phyloP scores from a whole-genome alignment of 1,284 basidiomycete species.

The Heterobasidion annosum region DNA sequence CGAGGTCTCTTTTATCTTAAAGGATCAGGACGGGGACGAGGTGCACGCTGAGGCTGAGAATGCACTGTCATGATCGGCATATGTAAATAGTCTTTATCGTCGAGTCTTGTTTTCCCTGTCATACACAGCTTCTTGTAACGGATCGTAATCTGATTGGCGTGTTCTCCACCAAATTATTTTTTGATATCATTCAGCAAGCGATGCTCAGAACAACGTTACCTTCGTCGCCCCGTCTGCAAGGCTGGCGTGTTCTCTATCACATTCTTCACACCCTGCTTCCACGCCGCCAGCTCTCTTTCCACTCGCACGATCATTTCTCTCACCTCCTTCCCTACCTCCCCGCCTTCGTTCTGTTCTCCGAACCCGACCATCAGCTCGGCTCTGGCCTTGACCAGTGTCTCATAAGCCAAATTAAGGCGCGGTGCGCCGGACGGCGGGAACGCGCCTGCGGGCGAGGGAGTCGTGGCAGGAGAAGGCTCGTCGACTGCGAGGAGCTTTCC shows the following conservation, averaged over 20 bases:
- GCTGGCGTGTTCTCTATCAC: constrained; percentile 28
- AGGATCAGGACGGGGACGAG: neutral
- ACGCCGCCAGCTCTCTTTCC: constrained; percentile 63
- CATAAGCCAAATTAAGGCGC: constrained; percentile 54
- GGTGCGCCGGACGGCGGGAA: constrained; percentile 60
- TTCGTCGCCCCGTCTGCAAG: constrained; percentile 1
- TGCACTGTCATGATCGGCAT: too few species aligned
- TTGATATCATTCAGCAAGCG: too few species aligned
- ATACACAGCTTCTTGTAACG: too few species aligned
- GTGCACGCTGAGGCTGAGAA: neutral
- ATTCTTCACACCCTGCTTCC: constrained; percentile 47
- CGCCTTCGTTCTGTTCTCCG: constrained; percentile 51
- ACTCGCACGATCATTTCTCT: constrained; percentile 44
- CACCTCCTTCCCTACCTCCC: constrained; percentile 48
- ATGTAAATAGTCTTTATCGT: too few species aligned
- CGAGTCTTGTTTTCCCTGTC: too few species aligned
- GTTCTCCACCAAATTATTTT: too few species aligned
- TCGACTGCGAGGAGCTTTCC: constrained; percentile 77
- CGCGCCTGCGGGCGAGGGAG: constrained; percentile 4
- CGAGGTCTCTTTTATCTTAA: neutral
- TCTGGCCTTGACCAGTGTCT: constrained; percentile 53
- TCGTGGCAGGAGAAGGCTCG: constrained; percentile 36
- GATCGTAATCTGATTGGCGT: too few species aligned
- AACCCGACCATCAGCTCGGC: constrained; percentile 55
- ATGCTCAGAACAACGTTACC: too few species aligned